Base-by-base conservation (phyloP, 2,329 filamentous ascomycete genomes). In the Elsinoe batatas region DNA sequence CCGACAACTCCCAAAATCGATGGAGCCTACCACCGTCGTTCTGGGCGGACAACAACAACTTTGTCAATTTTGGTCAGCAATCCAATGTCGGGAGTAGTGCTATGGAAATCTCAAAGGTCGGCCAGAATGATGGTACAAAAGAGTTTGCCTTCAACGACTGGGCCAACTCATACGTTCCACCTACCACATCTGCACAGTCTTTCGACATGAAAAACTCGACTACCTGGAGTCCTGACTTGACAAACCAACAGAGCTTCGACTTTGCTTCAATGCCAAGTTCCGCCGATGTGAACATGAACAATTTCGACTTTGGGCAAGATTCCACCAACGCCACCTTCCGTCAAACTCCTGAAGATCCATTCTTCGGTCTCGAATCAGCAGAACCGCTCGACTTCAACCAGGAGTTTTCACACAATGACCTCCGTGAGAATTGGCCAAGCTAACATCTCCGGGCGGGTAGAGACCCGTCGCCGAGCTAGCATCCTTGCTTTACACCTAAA, bases 301-400 rank as follows among this genome's bases (percentile, higher is more conserved):
- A 30, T 13, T 51, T 51, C 18, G 47, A 51, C 18, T 51, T 51
- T 56, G 54, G 26, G 46, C 56, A 22, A 61, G 56, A 38, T 65
- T 67, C 58, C n/a, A 57, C 35, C 47, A 37, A 47, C 22, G 53
- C 18, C 50, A 55, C 58, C 26, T 56, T 53, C 44, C 54, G 38
- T n/a, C 46, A 42, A 15, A 35, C 26, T 5, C 55, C 32, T 18
- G 26, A 50, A 61, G 61, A 3, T 57, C 62, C 10, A 65, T 67
- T 55, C 60, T 63, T 18, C 68, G 67, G 67, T 40, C 65, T 68
- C 56, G 60, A 61, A 46, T 67, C 64, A 56, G 54, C 62, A 33
- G 58, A 61, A 26, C 54, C 63, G 2, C 66, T 64, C 57, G 61
- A 63, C 37, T 61, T 65, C 26, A 60, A 63, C 54, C 61, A 64